phyloP scores from a whole-genome alignment of 139 green algal species.

The Gonium pectorale region DNA sequence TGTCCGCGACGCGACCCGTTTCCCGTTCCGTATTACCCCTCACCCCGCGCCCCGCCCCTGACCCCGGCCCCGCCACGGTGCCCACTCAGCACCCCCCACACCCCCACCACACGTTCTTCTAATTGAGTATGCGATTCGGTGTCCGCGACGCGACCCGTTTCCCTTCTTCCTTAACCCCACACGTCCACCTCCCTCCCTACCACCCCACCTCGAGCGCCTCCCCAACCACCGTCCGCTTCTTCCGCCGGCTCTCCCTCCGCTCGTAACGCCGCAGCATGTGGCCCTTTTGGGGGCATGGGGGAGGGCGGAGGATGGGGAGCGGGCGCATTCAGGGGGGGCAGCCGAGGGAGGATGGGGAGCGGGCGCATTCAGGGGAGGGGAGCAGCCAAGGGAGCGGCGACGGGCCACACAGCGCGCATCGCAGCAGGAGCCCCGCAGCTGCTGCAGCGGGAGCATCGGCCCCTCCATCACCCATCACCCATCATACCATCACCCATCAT shows the following conservation, averaged over 20 bases:
- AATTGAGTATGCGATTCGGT: too few relatives aligned
- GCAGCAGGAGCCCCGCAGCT: too few relatives aligned
- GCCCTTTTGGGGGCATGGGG: constrained; percentile 32
- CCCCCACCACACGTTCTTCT: too few relatives aligned
- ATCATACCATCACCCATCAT: too few relatives aligned
- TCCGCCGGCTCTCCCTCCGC: constrained; percentile 49
- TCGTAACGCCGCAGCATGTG: constrained; percentile 57
- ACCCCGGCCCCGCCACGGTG: background rate
- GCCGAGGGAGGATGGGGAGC: background rate
- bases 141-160: too few relatives aligned
- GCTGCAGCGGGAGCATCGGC: too few relatives aligned
- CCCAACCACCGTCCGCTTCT: constrained; percentile 49
- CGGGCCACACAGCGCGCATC: too few relatives aligned
- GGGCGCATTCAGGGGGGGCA: background rate
- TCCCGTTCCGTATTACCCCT: background rate
- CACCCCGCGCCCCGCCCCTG: background rate
- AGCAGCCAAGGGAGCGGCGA: background rate
- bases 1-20: too few relatives aligned
- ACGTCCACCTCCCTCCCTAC: background rate
- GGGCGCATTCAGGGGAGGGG: background rate
- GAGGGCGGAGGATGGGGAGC: background rate
- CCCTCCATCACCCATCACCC: too few relatives aligned
- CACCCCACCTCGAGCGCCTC: constrained; percentile 32
- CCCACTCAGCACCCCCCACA: background rate
- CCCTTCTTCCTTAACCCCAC: too few relatives aligned